phyloP scores from a whole-genome alignment of 768 basidiomycete genomes.

The Lactarius quietus region DNA sequence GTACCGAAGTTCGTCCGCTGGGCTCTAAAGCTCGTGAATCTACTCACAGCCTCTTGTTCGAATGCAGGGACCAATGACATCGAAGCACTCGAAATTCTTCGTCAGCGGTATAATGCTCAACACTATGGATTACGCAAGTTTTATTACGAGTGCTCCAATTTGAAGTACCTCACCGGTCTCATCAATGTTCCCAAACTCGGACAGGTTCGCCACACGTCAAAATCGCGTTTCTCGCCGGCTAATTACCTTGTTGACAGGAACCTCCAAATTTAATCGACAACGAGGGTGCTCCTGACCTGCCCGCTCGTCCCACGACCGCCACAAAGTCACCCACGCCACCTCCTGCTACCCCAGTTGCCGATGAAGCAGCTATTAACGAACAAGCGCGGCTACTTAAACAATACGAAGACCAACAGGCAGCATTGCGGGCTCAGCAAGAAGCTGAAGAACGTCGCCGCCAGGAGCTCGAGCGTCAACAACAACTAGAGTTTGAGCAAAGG shows the following conservation, averaged over 20 bases:
- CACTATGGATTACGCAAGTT: conserved; percentile 94
- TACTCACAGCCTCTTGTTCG: conserved; percentile 11
- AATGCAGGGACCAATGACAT: conserved; percentile 76
- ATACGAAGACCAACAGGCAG: conserved; percentile 94
- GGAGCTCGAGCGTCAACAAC: conserved; percentile 74
- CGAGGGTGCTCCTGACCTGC: conserved; percentile 81
- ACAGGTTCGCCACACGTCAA: conserved; percentile 48
- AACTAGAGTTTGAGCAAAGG: conserved; percentile 84
- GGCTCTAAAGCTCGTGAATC: not conserved
- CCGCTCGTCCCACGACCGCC: conserved; percentile 66
- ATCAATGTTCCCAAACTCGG: conserved; percentile 99
- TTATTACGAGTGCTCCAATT: conserved; percentile 98
- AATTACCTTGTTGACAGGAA: conserved; percentile 52
- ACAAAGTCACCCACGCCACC: conserved; percentile 59
- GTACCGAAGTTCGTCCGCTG: conserved; percentile 69
- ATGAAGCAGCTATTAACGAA: conserved; percentile 72
- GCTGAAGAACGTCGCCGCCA: conserved; percentile 78
- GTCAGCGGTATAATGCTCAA: conserved; percentile 83
- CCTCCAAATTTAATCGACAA: conserved; percentile 91
- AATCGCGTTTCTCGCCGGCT: not conserved
- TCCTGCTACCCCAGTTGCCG: conserved; percentile 66
- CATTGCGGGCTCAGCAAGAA: conserved; percentile 75
- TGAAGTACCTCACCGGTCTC: conserved; percentile 94
- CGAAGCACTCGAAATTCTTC: conserved; percentile 86
- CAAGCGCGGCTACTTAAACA: conserved; percentile 93